phyloP scores from a whole-genome alignment of 768 basidiomycete species.

The Boletus insuetus region DNA sequence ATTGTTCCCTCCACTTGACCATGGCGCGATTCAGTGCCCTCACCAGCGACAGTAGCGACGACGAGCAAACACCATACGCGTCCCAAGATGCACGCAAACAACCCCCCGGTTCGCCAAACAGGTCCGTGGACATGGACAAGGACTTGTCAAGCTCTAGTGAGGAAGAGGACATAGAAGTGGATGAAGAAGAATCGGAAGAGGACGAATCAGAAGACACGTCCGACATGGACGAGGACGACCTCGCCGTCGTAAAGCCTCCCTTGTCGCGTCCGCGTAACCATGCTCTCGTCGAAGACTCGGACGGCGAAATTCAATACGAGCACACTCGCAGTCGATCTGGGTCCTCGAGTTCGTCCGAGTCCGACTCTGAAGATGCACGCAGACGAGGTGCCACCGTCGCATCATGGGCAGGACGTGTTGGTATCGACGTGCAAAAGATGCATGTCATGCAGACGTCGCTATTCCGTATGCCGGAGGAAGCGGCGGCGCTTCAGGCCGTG shows the following conservation, averaged over 20 bases:
- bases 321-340: constrained; percentile 36
- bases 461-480: constrained; percentile 76
- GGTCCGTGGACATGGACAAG: constrained; percentile 32
- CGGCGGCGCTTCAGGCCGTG: constrained; percentile 57
- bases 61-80: constrained; percentile 41
- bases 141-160: constrained; percentile 28
- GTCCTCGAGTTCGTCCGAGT: constrained; percentile 26
- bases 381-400: constrained; percentile 47
- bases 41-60: constrained; percentile 54
- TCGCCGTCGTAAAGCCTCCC: constrained; percentile 27
- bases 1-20: constrained; percentile 21
- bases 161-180: constrained; percentile 29
- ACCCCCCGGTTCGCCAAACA: constrained; percentile 15
- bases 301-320: constrained; percentile 51
- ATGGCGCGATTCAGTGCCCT: constrained; percentile 74
- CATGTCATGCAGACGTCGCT: constrained; percentile 92
- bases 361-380: constrained; percentile 18
- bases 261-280: constrained; percentile 38
- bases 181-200: constrained; percentile 34
- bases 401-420: constrained; percentile 70
- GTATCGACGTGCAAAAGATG: constrained; percentile 84
- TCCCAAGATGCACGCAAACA: constrained; percentile 24
- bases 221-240: constrained; percentile 53
- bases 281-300: constrained; percentile 53
- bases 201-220: constrained; percentile 41